phyloP scores from a whole-genome alignment of 192 early-diverging fungal genomes.

The Backusella tuberculispora region DNA sequence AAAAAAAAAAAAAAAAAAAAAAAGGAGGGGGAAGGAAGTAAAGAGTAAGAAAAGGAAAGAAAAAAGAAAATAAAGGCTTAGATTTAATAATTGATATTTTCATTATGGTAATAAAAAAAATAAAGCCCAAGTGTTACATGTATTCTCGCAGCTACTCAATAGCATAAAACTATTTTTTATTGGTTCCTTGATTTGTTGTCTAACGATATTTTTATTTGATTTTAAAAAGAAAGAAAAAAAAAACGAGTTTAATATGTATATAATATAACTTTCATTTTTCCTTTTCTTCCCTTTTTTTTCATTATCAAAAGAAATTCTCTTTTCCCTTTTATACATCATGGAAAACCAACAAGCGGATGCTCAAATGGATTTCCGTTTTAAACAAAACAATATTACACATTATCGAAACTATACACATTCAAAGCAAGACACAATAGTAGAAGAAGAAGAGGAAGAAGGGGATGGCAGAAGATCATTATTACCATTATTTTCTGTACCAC shows the following conservation, averaged over 20 bases:
- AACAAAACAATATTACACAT: neutral
- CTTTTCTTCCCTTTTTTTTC: neutral
- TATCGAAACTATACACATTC: neutral
- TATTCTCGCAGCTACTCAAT: neutral
- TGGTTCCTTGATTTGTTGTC: constrained; percentile 1
- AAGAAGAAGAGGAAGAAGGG: neutral
- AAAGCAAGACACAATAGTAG: neutral
- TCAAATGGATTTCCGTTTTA: neutral
- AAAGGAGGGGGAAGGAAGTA: neutral
- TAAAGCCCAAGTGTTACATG: neutral
- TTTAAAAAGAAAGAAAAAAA: neutral
- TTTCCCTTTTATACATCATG: neutral
- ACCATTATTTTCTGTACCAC: neutral
- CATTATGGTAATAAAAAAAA: too few species aligned
- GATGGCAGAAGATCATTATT: too few species aligned
- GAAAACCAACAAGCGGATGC: neutral
- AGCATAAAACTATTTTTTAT: neutral
- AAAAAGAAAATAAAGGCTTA: neutral
- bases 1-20: neutral
- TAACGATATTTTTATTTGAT: neutral
- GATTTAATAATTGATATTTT: neutral
- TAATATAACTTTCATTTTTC: neutral
- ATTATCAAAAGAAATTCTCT: neutral
- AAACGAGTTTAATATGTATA: neutral
- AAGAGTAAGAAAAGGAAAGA: neutral